These are phyloP conservation scores for Syzygium grande DNA, from an alignment of 345 rosid species.

Conservation along the genomic window DNA sequence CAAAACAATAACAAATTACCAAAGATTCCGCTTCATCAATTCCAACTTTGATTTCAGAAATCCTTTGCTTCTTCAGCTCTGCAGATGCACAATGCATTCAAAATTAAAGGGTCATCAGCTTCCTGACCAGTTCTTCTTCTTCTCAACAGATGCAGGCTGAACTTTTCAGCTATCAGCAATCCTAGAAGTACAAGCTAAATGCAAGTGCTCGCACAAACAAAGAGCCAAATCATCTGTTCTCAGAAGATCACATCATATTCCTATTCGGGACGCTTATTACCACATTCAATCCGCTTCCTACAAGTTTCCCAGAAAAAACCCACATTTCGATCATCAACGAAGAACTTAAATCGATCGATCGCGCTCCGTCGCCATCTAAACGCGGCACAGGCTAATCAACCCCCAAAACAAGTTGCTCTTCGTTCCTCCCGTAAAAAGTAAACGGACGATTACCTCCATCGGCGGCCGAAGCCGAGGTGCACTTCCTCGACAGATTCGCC, in stretches of 20 bases:
- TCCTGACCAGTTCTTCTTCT: neutral
- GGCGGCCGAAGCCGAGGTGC: slow-evolving; percentile 36
- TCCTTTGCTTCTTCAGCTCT: slow-evolving; percentile 83
- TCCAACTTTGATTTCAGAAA: slow-evolving; percentile 55
- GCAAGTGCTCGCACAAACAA: neutral
- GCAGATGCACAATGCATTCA: slow-evolving; percentile 9
- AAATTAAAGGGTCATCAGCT: neutral
- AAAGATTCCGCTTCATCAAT: slow-evolving; percentile 71
- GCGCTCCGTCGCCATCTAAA: neutral
- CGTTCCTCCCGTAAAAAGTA: neutral
- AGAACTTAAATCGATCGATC: neutral
- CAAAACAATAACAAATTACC: slow-evolving; percentile 26
- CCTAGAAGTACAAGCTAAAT: neutral
- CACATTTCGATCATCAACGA: neutral
- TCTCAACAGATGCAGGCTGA: neutral
- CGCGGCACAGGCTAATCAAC: neutral
- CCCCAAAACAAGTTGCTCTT: neutral
- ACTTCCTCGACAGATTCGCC: slow-evolving; percentile 44
- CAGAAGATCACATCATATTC: neutral
- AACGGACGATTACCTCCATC: slow-evolving; percentile 33
- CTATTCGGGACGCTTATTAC: neutral
- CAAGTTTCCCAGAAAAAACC: neutral
- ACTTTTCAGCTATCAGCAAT: neutral
- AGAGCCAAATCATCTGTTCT: neutral
- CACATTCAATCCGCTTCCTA: neutral